Conservation (phyloP, 345 rosid genomes). For the Combretum micranthum region DNA sequence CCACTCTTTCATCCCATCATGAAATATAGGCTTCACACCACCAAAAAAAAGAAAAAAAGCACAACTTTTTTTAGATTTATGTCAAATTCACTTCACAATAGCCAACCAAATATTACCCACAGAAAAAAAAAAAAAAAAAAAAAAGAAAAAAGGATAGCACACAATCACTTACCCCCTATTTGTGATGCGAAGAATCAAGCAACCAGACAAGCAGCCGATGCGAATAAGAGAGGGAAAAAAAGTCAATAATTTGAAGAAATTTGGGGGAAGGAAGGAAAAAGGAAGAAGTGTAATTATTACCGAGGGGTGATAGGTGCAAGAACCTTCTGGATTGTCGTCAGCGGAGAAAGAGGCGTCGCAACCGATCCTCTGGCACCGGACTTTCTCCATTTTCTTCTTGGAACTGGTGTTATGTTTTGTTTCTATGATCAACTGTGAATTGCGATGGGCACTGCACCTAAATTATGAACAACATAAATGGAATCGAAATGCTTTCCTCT, state of each 20-base stretch:
- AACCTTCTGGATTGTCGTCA: conserved; percentile 74
- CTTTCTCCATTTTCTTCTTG: conserved; percentile 21
- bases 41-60: too few species aligned
- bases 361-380: conserved; percentile 85
- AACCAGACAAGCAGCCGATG: conserved; percentile 18
- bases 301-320: conserved; percentile 72
- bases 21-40: conserved; percentile 80
- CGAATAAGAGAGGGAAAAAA: conserved; percentile 12
- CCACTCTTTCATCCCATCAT: conserved; percentile 97
- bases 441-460: too few species aligned
- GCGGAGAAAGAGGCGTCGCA: conserved; percentile 78
- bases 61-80: too few species aligned
- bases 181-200: conserved; percentile 8
- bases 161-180: conserved; percentile 65
- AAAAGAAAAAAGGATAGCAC: conserved; percentile 5
- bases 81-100: too few species aligned
- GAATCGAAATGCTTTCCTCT: too few species aligned
- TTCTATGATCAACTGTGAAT: too few species aligned
- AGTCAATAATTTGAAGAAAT: conserved; percentile 16
- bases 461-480: too few species aligned
- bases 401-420: too few species aligned
- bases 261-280: neutral
- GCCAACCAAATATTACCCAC: too few species aligned
- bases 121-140: too few species aligned
- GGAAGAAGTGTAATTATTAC: conserved; percentile 23